Evolutionary conservation across 495 filamentous ascomycete genomes (phyloP), one percentile per base, ranked within the genome.

Genomic region (Trichoderma virens): DNA sequence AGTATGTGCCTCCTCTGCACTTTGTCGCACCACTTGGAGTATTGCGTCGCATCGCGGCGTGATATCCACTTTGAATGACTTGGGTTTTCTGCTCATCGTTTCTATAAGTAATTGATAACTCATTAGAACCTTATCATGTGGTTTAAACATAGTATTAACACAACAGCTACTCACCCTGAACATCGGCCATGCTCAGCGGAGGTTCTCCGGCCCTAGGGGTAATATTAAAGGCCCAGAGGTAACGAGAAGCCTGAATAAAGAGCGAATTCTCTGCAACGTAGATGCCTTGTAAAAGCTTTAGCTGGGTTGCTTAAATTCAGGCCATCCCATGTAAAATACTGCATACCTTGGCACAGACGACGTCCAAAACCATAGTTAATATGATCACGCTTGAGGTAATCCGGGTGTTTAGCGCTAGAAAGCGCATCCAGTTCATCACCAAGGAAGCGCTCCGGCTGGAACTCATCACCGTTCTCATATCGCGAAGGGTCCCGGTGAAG

Each of bases 351-450:
- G 67, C 85, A 87, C 27, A 86, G 78, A 6, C 85, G 75, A 2
- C 85, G 76, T 25, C 85, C 85, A 79, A 84, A 86, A 51, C 84
- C 84, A 62, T 86, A 86, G 5, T 82, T 86, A 82, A 86, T 86
- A 67, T 86, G 86, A 0, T 84, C 83, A 59, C 74, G 80, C 62
- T 87, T 84, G 6, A 79, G 78, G 1, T 82, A 83, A 65, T 87
- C 87, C 0, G 82, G 82, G 16, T 83, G 75, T 6, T 70, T 67
- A 54, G 80, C 43, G 3, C 18, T 20, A 5, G 18, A 2, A 47
- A 18, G 20, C 5, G 43, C 5, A 3, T 47, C 74, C 25, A 80
- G 73, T 41, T 82, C 75, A 31, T 74, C 80, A 3, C 73, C 65
- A 18, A 83, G 61, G 65, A 76, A 82, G 8, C 82, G 71, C 34